Evolutionary conservation across 169 alveolate genomes (phyloP).

Genomic region (Fabrea salina): DNA sequence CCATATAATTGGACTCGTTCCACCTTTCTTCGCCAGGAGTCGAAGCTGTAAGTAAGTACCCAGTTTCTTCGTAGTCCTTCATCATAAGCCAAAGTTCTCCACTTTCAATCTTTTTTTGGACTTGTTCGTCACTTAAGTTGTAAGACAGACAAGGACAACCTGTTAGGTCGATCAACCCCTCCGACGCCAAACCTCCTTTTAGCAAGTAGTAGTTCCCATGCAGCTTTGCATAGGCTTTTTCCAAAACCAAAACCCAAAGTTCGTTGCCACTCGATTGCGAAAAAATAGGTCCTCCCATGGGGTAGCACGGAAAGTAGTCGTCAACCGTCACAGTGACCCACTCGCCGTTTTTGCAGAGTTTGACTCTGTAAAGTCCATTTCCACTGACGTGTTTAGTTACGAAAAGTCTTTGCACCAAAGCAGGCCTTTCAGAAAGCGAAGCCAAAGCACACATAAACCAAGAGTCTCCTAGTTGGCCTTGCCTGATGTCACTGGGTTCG

Average conservation of each 20-base stretch:
- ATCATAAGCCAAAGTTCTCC: slow-evolving; percentile 34
- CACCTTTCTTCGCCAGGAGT: slow-evolving; percentile 57
- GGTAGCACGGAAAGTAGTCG: slow-evolving; percentile 79
- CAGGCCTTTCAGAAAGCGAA: slow-evolving; percentile 55
- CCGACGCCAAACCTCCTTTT: slow-evolving; percentile 40
- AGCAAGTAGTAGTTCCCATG: slow-evolving; percentile 67
- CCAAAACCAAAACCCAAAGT: slow-evolving; percentile 80
- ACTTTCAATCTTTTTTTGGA: background rate
- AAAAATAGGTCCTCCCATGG: slow-evolving; percentile 64
- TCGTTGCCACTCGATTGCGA: slow-evolving; percentile 56
- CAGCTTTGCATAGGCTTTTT: slow-evolving; percentile 85
- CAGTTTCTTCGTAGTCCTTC: slow-evolving; percentile 53
- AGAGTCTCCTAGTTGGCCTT: slow-evolving; percentile 80
- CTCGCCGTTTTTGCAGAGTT: slow-evolving; percentile 77
- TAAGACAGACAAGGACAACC: slow-evolving; percentile 40
- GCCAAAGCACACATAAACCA: slow-evolving; percentile 84
- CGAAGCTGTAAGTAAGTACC: slow-evolving; percentile 55
- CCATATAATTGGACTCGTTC: slow-evolving; percentile 34
- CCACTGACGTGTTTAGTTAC: slow-evolving; percentile 56
- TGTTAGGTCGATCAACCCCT: slow-evolving; percentile 43
- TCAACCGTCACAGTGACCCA: slow-evolving; percentile 75
- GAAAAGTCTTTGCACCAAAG: slow-evolving; percentile 53
- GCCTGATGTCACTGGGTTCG: slow-evolving; percentile 63
- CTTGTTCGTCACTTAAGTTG: background rate
- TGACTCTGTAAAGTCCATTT: slow-evolving; percentile 69